These are phyloP conservation scores for Sutorius eximius DNA, from an alignment of 1,284 basidiomycete species.

Conservation along the genomic window DNA sequence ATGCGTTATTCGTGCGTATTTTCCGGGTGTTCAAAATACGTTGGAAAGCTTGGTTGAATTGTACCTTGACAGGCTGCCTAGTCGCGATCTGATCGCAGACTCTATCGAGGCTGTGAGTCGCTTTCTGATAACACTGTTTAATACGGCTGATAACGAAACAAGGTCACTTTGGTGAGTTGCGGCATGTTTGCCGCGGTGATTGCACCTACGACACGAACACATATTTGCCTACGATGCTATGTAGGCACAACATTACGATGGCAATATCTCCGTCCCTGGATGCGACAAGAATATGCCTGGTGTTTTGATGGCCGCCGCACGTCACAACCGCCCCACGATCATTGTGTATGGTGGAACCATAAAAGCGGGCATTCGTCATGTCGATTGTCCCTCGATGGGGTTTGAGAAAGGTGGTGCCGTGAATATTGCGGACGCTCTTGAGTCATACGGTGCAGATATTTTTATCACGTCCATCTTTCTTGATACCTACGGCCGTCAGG, in stretches of 20 bases:
- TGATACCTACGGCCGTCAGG: conserved; percentile 41
- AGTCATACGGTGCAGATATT: conserved; percentile 62
- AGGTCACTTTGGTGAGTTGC: conserved; percentile 65
- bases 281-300: conserved; percentile 97
- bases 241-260: conserved; percentile 88
- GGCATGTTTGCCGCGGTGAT: neutral
- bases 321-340: conserved; percentile 84
- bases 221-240: conserved; percentile 1
- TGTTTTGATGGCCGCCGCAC: conserved; percentile 79
- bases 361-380: conserved; percentile 67
- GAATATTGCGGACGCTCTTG: conserved; percentile 82
- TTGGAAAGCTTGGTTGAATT: neutral
- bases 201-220: neutral
- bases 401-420: conserved; percentile 75
- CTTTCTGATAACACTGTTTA: neutral
- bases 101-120: conserved; percentile 78
- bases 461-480: neutral
- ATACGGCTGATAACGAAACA: conserved; percentile 6
- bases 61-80: conserved; percentile 63
- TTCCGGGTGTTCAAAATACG: neutral
- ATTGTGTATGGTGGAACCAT: conserved; percentile 90
- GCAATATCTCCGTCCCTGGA: conserved; percentile 79
- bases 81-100: conserved; percentile 88
- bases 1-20: conserved; percentile 75
- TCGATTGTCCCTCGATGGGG: conserved; percentile 79